These are phyloP conservation scores for Phaeosphaeriaceae sp. DNA, from an alignment of 2,329 filamentous ascomycete species.

Conservation along the genomic window DNA sequence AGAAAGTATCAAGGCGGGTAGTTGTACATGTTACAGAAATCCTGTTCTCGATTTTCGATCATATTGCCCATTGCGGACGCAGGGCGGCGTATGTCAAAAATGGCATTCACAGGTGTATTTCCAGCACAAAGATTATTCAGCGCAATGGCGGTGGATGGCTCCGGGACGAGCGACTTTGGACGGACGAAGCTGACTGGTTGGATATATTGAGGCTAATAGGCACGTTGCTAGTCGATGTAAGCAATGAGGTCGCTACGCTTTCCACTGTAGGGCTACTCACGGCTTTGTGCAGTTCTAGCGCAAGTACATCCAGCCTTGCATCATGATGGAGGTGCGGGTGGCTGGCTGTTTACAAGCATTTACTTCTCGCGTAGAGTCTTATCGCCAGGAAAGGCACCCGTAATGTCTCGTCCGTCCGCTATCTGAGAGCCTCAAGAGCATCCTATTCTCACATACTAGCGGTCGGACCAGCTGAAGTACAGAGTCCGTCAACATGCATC, in stretches of 20 bases:
- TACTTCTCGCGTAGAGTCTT: neutral
- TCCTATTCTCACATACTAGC: neutral
- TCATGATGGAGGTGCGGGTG: neutral
- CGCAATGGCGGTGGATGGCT: conserved; percentile 9
- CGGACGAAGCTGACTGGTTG: neutral
- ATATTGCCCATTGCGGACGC: neutral
- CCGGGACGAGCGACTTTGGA: neutral
- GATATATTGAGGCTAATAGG: conserved; percentile 2
- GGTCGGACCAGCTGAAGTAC: neutral
- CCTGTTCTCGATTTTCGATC: neutral
- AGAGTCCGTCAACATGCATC: neutral
- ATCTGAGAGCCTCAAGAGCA: neutral
- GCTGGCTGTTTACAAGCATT: neutral
- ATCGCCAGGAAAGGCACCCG: neutral
- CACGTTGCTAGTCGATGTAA: conserved; percentile 3
- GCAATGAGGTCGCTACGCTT: conserved; percentile 3
- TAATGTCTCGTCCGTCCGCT: neutral
- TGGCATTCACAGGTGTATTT: conserved; percentile 1
- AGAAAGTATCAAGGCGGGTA: neutral
- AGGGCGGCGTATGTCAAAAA: conserved; percentile 1
- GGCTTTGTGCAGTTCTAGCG: neutral
- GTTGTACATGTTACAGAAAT: conserved; percentile 3
- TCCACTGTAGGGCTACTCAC: neutral
- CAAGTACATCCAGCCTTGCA: neutral
- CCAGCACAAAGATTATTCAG: conserved; percentile 13